phyloP scores from a whole-genome alignment of 352 stramenopile species.

The Peronospora farinosa region DNA sequence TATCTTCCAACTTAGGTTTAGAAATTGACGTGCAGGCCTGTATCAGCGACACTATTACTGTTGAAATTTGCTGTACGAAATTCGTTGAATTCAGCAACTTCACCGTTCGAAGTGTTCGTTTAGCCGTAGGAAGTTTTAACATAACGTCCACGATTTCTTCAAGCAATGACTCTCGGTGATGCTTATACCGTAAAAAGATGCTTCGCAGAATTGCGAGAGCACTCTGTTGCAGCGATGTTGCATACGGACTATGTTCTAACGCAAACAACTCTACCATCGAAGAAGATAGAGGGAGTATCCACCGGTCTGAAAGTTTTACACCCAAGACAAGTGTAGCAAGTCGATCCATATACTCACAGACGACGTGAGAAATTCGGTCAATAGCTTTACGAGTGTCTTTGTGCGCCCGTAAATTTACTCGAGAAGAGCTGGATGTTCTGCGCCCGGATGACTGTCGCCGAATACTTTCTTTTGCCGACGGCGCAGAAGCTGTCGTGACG shows the following conservation, averaged over 20 bases:
- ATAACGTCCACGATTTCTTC: conserved; percentile 69
- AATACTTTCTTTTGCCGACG: conserved; percentile 11
- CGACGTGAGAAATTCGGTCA: conserved; percentile 50
- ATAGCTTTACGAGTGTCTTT: conserved; percentile 47
- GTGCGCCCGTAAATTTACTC: conserved; percentile 43
- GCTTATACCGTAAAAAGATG: conserved; percentile 62
- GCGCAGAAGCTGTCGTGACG: conserved; percentile 23
- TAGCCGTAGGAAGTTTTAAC: conserved; percentile 67
- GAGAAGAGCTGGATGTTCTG: conserved; percentile 18
- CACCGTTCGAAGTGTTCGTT: conserved; percentile 61
- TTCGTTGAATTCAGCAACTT: conserved; percentile 50
- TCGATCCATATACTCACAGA: conserved; percentile 72
- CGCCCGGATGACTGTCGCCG: conserved; percentile 5
- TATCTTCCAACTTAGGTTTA: conserved; percentile 6
- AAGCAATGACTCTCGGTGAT: conserved; percentile 55
- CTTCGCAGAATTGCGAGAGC: conserved; percentile 47
- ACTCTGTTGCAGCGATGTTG: conserved; percentile 58
- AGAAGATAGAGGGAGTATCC: conserved; percentile 64
- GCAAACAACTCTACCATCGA: conserved; percentile 65
- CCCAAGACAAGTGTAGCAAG: conserved; percentile 46
- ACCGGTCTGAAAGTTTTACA: conserved; percentile 73
- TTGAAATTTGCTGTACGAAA: conserved; percentile 64
- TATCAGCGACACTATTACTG: conserved; percentile 54
- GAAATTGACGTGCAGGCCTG: conserved; percentile 36
- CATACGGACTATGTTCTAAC: conserved; percentile 56